Evolutionary conservation across 2,329 filamentous ascomycete species (phyloP), one percentile per base, ranked within the genome.

Genomic region (Calonectria naviculata): DNA sequence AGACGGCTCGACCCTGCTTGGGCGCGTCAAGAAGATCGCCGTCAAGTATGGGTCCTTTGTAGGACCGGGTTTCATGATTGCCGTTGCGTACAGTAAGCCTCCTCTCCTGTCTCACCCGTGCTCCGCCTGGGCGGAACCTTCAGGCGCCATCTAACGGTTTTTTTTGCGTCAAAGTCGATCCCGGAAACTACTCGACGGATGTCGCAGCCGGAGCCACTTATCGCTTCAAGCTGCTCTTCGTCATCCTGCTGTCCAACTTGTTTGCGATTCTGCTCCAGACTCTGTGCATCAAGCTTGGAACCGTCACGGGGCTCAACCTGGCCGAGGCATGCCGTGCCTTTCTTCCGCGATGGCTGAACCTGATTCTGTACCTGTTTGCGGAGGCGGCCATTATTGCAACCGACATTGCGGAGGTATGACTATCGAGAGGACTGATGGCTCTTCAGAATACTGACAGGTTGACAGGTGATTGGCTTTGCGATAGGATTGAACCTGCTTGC

Each of bases 241-340:
- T 94, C 74, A 88, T 94, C 49, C 84, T 94, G 12, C 84, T 93
- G 76, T 90, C 90, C 81, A 94, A 94, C 79, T 76, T 93, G 62
- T 92, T 94, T 77, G 92, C 92, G 75, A 93, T 94, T 65, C 89
- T 93, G 74, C 85, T 94, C 24, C 92, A 94, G 80, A 90, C 88
- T 24, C 86, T 94, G 2, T 89, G 89, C 76, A 90, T 93, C 81
- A 93, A 93, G 80, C 86, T 94, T 7, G 92, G 92, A 36, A 92
- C 90, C 17, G 91, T 94, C 73, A 93, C 89, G 1, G 92, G 92
- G 2, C 82, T 93, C 62, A 91, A 93, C 76, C 85, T 94, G 17
- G 90, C 92, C 1, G 87, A 92, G 72, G 90, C 91, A 12, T 93
- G 91, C 75, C 88, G 91, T 38, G 89, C 87, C 10, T 91, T 92